Base-by-base conservation (phyloP, 148 eudicot species). In the Rhododendron mucronatum region DNA sequence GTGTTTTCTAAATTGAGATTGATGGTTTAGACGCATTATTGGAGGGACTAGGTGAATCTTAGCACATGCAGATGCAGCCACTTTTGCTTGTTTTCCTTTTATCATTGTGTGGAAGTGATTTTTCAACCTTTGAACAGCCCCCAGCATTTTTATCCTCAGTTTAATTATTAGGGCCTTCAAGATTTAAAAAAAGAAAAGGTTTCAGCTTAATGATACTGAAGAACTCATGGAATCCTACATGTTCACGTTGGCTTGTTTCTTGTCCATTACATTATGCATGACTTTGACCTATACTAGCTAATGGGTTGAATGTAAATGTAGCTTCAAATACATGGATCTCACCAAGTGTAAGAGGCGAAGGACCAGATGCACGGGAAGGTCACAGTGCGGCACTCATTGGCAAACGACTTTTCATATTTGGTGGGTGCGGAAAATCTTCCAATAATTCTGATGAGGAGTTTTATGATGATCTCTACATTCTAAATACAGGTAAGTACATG, bases 301-400 rank as follows among this genome's bases (percentile, higher is more conserved):
- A 81, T 75, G 35, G 76, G 21, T 12, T 67, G n/a, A 41, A 48
- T 78, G 57, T 63, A 63, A 81, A 57, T 88, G 80, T 88, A 97
- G 99, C 90, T 76, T 91, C 94, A 83, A 91, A 94, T 86, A 92
- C 96, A 63, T 97, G 99, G 99, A 88, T 92, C 51, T 88, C 93
- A 85, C 99, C 98, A 35, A 89, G 63, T 83, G 91, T 94, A 12
- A 88, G 94, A 90, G 99, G 99, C 20, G 91, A 95, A 83, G 92
- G 87, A 57, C 99, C 99, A 59, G 93, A 89, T 83, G 91, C 98
- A 79, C 93, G 99, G 83, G 98, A 97, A 91, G 99, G 99, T 44
- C 99, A 97, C 89, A 92, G 95, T 91, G 99, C 99, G 21, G 93
- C 98, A 23, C 92, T 95, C 84, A 88, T 95, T 82, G 99, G 99